phyloP scores from a whole-genome alignment of 148 eudicot genomes.

The Rhododendron kiyosumense region DNA sequence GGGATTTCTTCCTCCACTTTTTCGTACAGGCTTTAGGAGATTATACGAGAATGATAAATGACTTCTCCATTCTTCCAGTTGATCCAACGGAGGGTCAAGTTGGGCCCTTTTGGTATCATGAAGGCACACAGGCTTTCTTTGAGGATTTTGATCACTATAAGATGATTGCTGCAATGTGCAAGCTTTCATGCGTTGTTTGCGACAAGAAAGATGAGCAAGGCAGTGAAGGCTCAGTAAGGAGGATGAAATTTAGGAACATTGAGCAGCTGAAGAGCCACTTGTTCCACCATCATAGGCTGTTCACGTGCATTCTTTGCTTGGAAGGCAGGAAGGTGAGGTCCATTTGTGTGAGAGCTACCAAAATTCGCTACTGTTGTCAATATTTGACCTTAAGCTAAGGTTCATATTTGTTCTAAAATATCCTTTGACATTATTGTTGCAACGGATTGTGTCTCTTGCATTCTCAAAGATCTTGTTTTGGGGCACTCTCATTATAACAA shows the following conservation, averaged over 20 bases:
- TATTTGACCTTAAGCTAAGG: background rate
- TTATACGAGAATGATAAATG: slow-evolving; percentile 54
- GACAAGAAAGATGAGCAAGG: slow-evolving; percentile 49
- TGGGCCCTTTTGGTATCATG: slow-evolving; percentile 74
- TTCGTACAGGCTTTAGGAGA: slow-evolving; percentile 71
- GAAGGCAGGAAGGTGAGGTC: slow-evolving; percentile 73
- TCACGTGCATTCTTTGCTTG: slow-evolving; percentile 80
- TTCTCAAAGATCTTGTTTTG: background rate
- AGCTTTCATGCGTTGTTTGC: slow-evolving; percentile 72
- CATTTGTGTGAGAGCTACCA: background rate
- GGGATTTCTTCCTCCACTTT: background rate
- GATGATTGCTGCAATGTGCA: slow-evolving; percentile 84
- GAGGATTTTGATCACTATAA: slow-evolving; percentile 76
- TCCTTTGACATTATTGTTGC: background rate
- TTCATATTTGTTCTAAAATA: background rate
- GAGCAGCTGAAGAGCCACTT: slow-evolving; percentile 75
- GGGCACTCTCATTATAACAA: background rate
- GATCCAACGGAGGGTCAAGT: slow-evolving; percentile 55
- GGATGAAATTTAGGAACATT: slow-evolving; percentile 49
- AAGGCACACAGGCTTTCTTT: slow-evolving; percentile 71
- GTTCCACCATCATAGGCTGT: slow-evolving; percentile 50
- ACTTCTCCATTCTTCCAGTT: slow-evolving; percentile 54
- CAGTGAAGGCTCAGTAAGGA: slow-evolving; percentile 34
- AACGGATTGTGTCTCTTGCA: background rate
- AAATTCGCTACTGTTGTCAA: background rate